phyloP scores from a whole-genome alignment of 2,329 filamentous ascomycete genomes.

The Calcarisporium arbuscula region DNA sequence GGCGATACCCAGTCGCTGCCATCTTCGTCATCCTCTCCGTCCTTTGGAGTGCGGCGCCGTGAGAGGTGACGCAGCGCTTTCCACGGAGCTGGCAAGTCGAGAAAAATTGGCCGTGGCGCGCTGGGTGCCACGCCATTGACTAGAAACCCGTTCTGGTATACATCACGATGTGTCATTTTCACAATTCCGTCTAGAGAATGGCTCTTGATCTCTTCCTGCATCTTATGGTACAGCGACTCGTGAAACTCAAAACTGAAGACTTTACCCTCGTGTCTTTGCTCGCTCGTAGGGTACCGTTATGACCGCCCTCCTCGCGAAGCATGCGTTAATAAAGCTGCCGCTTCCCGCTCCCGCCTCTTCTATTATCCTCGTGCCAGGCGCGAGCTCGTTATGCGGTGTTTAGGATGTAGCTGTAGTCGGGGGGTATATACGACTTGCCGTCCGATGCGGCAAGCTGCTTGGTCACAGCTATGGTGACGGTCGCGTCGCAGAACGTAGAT shows the following conservation, averaged over 20 bases:
- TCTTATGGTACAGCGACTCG: slow-evolving; percentile 61
- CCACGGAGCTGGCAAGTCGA: slow-evolving; percentile 79
- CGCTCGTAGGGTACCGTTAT: slow-evolving; percentile 59
- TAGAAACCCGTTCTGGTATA: slow-evolving; percentile 69
- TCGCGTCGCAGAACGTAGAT: slow-evolving; percentile 68
- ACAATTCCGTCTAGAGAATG: slow-evolving; percentile 63
- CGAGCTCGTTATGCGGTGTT: slow-evolving; percentile 68
- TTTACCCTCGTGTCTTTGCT: slow-evolving; percentile 47
- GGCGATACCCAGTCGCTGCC: slow-evolving; percentile 44
- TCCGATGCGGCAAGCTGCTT: slow-evolving; percentile 69
- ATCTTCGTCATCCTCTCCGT: slow-evolving; percentile 15
- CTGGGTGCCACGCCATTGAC: slow-evolving; percentile 52
- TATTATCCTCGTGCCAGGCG: slow-evolving; percentile 66
- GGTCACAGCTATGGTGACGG: slow-evolving; percentile 83
- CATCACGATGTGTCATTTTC: slow-evolving; percentile 69
- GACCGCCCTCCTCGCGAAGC: slow-evolving; percentile 65
- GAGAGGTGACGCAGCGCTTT: slow-evolving; percentile 71
- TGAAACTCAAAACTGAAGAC: slow-evolving; percentile 84
- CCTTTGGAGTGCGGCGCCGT: slow-evolving; percentile 32
- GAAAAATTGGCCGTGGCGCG: slow-evolving; percentile 67
- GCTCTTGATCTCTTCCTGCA: slow-evolving; percentile 61
- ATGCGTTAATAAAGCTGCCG: slow-evolving; percentile 78
- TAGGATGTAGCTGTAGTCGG: slow-evolving; percentile 79
- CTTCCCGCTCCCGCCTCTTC: slow-evolving; percentile 79
- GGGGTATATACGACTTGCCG: slow-evolving; percentile 82